phyloP scores from a whole-genome alignment of 768 basidiomycete species.

The Pleurotus platypus region DNA sequence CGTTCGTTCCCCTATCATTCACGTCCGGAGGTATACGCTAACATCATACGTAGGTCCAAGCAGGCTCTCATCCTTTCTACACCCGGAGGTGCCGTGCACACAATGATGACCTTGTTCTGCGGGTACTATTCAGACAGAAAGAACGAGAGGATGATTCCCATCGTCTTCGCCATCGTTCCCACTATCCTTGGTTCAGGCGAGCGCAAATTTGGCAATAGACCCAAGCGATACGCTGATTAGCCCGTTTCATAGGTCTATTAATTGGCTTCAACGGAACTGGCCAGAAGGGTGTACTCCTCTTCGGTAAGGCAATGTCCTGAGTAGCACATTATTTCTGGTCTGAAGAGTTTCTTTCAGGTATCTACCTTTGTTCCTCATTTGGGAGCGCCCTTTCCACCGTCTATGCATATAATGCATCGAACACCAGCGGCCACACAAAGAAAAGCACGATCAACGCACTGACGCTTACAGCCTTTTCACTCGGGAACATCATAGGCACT shows the following conservation, averaged over 20 bases:
- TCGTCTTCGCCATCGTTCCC: slow-evolving; percentile 53
- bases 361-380: slow-evolving; percentile 50
- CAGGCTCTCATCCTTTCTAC: slow-evolving; percentile 60
- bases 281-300: slow-evolving; percentile 50
- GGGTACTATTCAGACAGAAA: slow-evolving; percentile 67
- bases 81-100: slow-evolving; percentile 48
- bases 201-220: neutral
- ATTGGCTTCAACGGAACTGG: slow-evolving; percentile 49
- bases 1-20: slow-evolving; percentile 29
- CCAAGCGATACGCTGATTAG: neutral
- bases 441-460: slow-evolving; percentile 65
- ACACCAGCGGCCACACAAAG: slow-evolving; percentile 64
- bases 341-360: slow-evolving; percentile 25
- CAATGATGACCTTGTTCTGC: slow-evolving; percentile 45
- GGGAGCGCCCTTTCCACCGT: slow-evolving; percentile 56
- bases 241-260: slow-evolving; percentile 33
- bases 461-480: slow-evolving; percentile 51
- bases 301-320: slow-evolving; percentile 35
- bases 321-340: neutral
- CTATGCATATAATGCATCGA: slow-evolving; percentile 64
- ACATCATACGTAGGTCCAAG: slow-evolving; percentile 36
- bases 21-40: neutral
- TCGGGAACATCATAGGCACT: slow-evolving; percentile 62
- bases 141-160: slow-evolving; percentile 58
- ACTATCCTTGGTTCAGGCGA: slow-evolving; percentile 55